Conservation (phyloP, 2,329 filamentous ascomycete genomes). For the Ascochyta pisi region DNA sequence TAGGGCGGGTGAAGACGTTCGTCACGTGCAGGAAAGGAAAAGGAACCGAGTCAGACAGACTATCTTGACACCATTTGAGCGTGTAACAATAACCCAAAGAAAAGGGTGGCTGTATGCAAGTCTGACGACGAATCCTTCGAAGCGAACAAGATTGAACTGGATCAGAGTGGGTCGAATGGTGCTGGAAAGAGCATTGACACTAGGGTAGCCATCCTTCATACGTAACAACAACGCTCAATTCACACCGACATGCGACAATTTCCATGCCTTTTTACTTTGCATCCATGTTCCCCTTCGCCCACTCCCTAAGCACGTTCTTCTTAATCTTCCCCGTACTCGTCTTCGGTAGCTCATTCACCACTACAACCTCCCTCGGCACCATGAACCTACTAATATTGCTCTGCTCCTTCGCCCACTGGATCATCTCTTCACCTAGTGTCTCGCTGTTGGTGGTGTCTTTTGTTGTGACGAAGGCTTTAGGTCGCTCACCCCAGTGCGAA, state of each 20-base stretch:
- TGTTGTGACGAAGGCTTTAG: slow-evolving; percentile 89
- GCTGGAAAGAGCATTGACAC: too few species aligned
- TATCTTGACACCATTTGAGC: too few species aligned
- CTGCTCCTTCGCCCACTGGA: slow-evolving; percentile 83
- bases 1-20: too few species aligned
- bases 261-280: slow-evolving; percentile 20
- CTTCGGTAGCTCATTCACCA: slow-evolving; percentile 90
- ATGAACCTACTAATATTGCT: slow-evolving; percentile 90
- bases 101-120: too few species aligned
- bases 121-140: too few species aligned
- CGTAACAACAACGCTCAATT: not conserved
- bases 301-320: slow-evolving; percentile 90
- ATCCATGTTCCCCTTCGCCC: slow-evolving; percentile 69
- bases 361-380: slow-evolving; percentile 75
- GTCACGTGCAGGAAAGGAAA: too few species aligned
- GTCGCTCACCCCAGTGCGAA: slow-evolving; percentile 93
- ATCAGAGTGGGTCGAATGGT: too few species aligned
- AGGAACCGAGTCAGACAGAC: too few species aligned
- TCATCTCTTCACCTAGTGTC: slow-evolving; percentile 71
- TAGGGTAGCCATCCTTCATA: too few species aligned
- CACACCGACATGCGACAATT: not conserved
- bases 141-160: too few species aligned
- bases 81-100: too few species aligned
- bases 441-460: slow-evolving; percentile 63
- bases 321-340: slow-evolving; percentile 96